Percentiles rank a stretch among this genome's conserved stretches.
Evolutionary conservation across 2,329 filamentous ascomycete genomes (phyloP).

Genomic region (Claviceps quebecensis): DNA sequence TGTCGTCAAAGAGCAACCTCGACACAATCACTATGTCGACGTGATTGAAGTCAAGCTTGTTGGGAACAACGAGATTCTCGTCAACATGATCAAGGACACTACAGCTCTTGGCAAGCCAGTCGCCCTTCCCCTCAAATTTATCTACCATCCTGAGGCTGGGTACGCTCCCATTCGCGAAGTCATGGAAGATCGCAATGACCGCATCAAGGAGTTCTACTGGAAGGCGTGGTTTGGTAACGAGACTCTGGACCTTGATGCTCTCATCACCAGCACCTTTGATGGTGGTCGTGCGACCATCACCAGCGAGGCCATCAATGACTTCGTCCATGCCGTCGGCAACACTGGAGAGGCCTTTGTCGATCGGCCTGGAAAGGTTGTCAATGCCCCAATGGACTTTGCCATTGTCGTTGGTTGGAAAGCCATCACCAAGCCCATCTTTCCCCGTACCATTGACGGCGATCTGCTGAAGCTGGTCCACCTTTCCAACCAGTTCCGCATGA

Average conservation of each 20-base stretch:
- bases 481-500: constrained; percentile 96
- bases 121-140: constrained; percentile 76
- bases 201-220: constrained; percentile 99
- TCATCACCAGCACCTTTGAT: constrained; percentile 77
- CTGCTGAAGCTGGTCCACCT: constrained; percentile 91
- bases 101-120: constrained; percentile 72
- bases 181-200: constrained; percentile 90
- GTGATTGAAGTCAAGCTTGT: constrained; percentile 74
- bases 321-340: constrained; percentile 97
- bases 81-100: constrained; percentile 87
- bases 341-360: constrained; percentile 96
- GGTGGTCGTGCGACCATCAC: constrained; percentile 81
- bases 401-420: constrained; percentile 99
- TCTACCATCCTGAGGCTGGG: constrained; percentile 85
- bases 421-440: constrained; percentile 98
- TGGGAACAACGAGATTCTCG: constrained; percentile 63
- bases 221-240: constrained; percentile 92
- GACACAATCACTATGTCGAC: constrained; percentile 74
- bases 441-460: constrained; percentile 88
- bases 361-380: constrained; percentile 82
- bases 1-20: constrained; percentile 71
- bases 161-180: constrained; percentile 97
- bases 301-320: constrained; percentile 88
- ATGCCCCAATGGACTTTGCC: constrained; percentile 96
- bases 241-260: constrained; percentile 64